Evolutionary conservation across 2,329 filamentous ascomycete genomes (phyloP), one percentile per base, ranked within the genome.

Genomic region (Epichloe brachyelytri): DNA sequence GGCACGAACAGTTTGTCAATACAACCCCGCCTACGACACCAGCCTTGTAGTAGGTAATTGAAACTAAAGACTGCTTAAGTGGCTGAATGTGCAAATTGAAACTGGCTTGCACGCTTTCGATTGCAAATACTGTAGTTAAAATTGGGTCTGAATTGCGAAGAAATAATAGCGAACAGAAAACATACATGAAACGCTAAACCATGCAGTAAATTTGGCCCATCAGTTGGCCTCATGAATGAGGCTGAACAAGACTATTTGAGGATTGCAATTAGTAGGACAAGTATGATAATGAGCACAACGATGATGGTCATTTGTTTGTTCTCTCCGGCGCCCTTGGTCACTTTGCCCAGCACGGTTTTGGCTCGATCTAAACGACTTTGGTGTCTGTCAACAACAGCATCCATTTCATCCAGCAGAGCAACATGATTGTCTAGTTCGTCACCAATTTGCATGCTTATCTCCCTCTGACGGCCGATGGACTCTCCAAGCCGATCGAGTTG

Each of bases 391-490:
- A 90, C 86, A 19, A 84, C 78, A 43, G 78, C 78, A 63, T 97
- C 93, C 43, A 94, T 82, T 60, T 95, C 91, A 65, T 96, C 91
- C 33, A 98, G 74, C 74, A 98, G 75, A 59, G 85, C 77, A 38
- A 94, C 86, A 62, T 98, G 93, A 58, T 82, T 85, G 60, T 97
- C 93, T 37, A 98, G 76, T 74, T 98, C 93, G 65, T 96, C 87
- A 33, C 93, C 91, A 61, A 98, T 97, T 71, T 93, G 88, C 72
- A 96, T 94, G 63, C 85, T 90, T 55, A 98, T 75, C 71, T 97
- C 88, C 47, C 94, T 77, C 72, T 97, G 93, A 39, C 93, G 80
- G 4, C 86, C 79, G 58, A 98, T 96, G 52, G 82, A 88, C 61
- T 82, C 80, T n/a, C 90, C 88, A 4, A 98, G 73, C 10, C 78